Evolutionary conservation across 2,329 filamentous ascomycete species (phyloP).

Genomic region (Botryotinia calthae): DNA sequence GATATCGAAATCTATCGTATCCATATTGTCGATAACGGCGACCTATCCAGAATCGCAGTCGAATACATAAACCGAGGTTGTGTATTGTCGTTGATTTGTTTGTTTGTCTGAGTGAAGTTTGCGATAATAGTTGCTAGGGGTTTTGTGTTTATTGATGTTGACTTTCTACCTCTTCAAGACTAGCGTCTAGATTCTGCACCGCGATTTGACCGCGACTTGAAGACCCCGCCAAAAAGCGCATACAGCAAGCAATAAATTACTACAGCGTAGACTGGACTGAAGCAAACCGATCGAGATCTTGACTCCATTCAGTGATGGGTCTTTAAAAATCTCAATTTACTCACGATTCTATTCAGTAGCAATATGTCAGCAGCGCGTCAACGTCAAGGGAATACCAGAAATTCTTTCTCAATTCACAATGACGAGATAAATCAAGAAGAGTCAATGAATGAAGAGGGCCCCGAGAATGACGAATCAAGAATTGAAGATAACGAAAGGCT

Average conservation of each 20-base stretch:
- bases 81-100: constrained; percentile 4
- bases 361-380: constrained; percentile 36
- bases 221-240: constrained; percentile 17
- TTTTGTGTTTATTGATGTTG: constrained; percentile 21
- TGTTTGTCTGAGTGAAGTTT: constrained; percentile 9
- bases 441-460: constrained; percentile 38
- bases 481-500: constrained; percentile 30
- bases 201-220: constrained; percentile 18
- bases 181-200: constrained; percentile 1
- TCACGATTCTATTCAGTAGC: constrained; percentile 19
- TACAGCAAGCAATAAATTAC: neutral
- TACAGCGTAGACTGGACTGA: neutral
- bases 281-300: neutral
- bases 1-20: constrained; percentile 85
- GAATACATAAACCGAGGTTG: constrained; percentile 16
- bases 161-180: constrained; percentile 10
- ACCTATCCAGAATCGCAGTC: constrained; percentile 6
- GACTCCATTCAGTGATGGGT: constrained; percentile 1
- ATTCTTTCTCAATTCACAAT: constrained; percentile 41
- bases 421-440: constrained; percentile 41
- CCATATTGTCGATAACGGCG: constrained; percentile 48
- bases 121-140: constrained; percentile 18
- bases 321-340: constrained; percentile 16
- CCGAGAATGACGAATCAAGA: constrained; percentile 36
- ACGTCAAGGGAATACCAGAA: constrained; percentile 33